These are phyloP conservation scores for Panaeolus cyanescens DNA, from an alignment of 768 basidiomycete species.

Conservation along the genomic window DNA sequence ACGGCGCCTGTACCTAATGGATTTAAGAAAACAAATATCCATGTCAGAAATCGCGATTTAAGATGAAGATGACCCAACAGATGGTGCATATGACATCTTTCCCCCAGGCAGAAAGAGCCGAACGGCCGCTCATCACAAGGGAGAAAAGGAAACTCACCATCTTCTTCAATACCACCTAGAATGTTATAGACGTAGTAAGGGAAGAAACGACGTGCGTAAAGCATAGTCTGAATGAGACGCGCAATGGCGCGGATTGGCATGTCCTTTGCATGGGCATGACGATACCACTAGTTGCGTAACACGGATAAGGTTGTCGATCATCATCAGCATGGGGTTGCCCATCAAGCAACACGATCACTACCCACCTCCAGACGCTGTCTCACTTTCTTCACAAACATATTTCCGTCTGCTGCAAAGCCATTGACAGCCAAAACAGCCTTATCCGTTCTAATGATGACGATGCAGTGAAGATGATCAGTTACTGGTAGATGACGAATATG, in stretches of 20 bases:
- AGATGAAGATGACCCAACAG: conserved; percentile 8
- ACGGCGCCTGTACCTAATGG: conserved; percentile 87
- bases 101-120: conserved; percentile 5
- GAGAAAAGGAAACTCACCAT: conserved; percentile 60
- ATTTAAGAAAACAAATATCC: conserved; percentile 18
- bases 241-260: conserved; percentile 98
- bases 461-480: background rate
- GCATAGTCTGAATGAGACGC: conserved; percentile 97
- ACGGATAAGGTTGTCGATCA: conserved; percentile 2
- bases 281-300: conserved; percentile 76
- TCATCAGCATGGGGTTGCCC: background rate
- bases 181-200: conserved; percentile 98
- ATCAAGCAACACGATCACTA: conserved; percentile 13
- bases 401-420: conserved; percentile 96
- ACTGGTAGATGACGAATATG: conserved; percentile 8
- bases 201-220: conserved; percentile 96
- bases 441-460: conserved; percentile 65
- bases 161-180: conserved; percentile 94
- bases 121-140: background rate
- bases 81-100: conserved; percentile 15
- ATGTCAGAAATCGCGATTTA: conserved; percentile 13
- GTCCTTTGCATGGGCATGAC: conserved; percentile 94
- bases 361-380: conserved; percentile 92
- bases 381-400: conserved; percentile 96
- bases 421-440: conserved; percentile 93